Evolutionary conservation across 2,329 filamentous ascomycete genomes (phyloP), one percentile per base, ranked within the genome.

Genomic region (Xylaria sp.): DNA sequence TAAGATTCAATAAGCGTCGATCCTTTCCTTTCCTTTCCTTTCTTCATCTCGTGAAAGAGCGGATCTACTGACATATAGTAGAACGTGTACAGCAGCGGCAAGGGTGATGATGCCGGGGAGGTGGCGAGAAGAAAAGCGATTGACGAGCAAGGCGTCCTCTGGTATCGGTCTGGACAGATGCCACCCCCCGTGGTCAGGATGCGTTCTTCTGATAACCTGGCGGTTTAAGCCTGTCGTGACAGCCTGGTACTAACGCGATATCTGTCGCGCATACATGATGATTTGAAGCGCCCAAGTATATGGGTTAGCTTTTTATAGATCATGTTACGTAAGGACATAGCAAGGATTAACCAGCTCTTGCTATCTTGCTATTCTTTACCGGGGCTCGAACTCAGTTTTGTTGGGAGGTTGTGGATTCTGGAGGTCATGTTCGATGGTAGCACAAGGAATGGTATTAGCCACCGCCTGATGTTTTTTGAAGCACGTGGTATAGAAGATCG

Each of bases 81-180:
- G 65, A 63, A 49, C 5, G 59, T 61, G 27, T 57, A 64, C 27
- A 54, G 29, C 27, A 58, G 38, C 20, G 33, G 38, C 17, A 53
- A 31, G 15, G 47, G 27, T 10, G 55, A 36, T 1, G 36, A 47
- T 17, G 27, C 33, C 3, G 36, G 45, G 1, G 53, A 51, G 15
- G 36, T 36, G 15, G 61, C 49, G 4, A 65, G 51, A 25, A 44
- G 47, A 22, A 62, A 54, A 31, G 31, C 58, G 3, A 25, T 61
- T 29, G 66, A 69, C 33, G 54, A 69, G 44, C 45, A 61, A 29
- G 67, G 67, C 22, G 51, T 69, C n/a, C 60, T 69, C 15, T 69
- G 67, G 67, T 69, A 69, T 45, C 56, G 51, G 10, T 50, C 59
- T 31, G 67, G 63, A 36, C 49, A 29, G 9, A 69, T 69, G 63